Base-by-base conservation (phyloP, 176 grass and related monocot genomes). In the Thalia dealbata region DNA sequence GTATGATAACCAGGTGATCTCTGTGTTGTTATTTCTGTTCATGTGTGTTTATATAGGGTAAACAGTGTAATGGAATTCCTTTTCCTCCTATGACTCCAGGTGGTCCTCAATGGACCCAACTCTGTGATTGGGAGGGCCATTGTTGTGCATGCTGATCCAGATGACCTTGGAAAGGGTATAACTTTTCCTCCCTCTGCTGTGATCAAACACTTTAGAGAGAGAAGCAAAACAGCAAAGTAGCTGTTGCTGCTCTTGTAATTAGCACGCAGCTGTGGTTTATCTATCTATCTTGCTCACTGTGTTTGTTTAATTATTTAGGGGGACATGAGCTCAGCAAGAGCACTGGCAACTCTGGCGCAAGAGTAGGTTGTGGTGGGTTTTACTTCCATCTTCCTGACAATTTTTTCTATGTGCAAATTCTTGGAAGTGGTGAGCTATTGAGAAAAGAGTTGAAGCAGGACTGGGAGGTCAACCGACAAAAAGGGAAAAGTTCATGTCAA, bases 111-210 rank as follows among this genome's bases (percentile, higher is more conserved):
- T 59, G 87, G 91, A 24, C 79, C 76, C 21, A 78, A 79, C 74
- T 85, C 91, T 11, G 81, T 95, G 64, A 81, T 89, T 73, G 91
- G 91, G 54, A 81, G 91, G 30, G 86, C 91, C 67, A 75, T 95
- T 50, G 90, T 92, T 73, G 91, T 95, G 67, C 91, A 93, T 70
- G 86, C 87, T 25, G 81, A 89, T 38, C 80, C 84, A 79, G 91
- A 89, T 78, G 91, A 95, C 73, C 85, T 95, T 80, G 91, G 87
- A 66, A 87, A 81, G 82, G 91, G 84, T 95, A 87, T 84, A 10
- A 10, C 11, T 48, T 48, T 7, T 3, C 32, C 32, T 38, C 32
- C 32, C n/a, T n/a, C n/a, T n/a, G n/a, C n/a, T n/a, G n/a, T n/a
- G n/a, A n/a, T n/a, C n/a, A n/a, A n/a, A n/a, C n/a, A n/a, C n/a